phyloP scores from a whole-genome alignment of 352 stramenopile species.

The Aphanomyces invadans region DNA sequence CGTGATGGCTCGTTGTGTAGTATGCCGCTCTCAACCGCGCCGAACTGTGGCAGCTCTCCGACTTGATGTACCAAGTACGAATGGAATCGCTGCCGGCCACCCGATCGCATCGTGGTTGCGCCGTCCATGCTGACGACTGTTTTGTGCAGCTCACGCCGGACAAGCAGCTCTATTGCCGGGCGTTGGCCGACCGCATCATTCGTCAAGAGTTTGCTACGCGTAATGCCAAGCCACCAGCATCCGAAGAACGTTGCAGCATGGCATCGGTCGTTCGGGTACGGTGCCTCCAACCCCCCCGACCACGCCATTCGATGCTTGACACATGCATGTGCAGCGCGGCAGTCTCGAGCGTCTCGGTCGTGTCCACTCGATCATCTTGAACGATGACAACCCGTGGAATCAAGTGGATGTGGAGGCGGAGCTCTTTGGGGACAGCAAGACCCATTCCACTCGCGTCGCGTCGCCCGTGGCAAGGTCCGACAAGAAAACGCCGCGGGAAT shows the following conservation, averaged over 20 bases:
- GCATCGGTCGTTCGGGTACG: background rate
- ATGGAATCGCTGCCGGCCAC: too few species aligned
- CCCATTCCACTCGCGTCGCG: background rate
- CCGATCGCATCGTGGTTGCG: too few species aligned
- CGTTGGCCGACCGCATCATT: constrained; percentile 11
- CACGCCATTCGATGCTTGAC: background rate
- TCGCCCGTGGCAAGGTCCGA: background rate
- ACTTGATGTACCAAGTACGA: constrained; percentile 42
- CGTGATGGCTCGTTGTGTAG: background rate
- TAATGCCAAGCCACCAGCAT: background rate
- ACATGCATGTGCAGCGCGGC: background rate
- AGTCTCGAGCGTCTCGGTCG: constrained; percentile 9
- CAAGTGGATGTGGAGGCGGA: background rate
- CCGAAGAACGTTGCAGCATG: background rate
- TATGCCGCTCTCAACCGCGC: constrained; percentile 33
- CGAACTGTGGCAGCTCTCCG: constrained; percentile 60
- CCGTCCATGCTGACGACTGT: too few species aligned
- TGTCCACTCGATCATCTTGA: background rate
- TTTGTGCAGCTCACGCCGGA: constrained; percentile 10
- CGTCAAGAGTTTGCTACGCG: constrained; percentile 14
- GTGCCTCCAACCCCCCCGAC: background rate
- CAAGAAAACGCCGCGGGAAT: too few species aligned
- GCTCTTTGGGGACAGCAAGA: background rate
- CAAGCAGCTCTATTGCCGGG: constrained; percentile 10
- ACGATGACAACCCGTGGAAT: background rate